phyloP scores from a whole-genome alignment of 768 basidiomycete species.

The Leccinum incarnatum region DNA sequence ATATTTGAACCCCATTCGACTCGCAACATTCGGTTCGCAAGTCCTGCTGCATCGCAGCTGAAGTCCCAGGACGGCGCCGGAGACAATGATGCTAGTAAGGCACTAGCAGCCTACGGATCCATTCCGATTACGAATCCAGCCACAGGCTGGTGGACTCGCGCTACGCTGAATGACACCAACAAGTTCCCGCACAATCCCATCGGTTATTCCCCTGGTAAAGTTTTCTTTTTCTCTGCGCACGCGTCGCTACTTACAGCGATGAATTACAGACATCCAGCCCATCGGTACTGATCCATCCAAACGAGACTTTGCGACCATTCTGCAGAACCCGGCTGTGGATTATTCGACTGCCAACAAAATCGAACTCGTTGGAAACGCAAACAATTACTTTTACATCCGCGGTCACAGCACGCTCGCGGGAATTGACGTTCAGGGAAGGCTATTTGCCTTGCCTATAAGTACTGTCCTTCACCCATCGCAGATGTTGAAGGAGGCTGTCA shows the following conservation, averaged over 20 bases:
- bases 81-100: no score
- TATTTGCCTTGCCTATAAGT: background rate
- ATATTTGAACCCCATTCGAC: no score
- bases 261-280: conserved; percentile 4
- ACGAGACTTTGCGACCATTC: background rate
- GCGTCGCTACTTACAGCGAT: background rate
- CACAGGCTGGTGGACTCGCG: no score
- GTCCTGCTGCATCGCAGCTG: no score
- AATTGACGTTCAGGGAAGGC: conserved; percentile 9
- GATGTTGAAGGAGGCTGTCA: background rate
- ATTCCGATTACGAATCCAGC: no score
- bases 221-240: no score
- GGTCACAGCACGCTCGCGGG: conserved; percentile 9
- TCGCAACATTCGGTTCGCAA: no score
- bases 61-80: no score
- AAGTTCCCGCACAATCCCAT: no score
- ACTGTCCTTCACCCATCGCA: background rate
- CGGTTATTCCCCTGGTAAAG: no score
- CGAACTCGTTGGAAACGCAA: conserved; percentile 1
- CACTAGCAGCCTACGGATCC: no score
- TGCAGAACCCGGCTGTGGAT: conserved; percentile 1
- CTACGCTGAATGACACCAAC: no score
- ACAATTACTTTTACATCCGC: conserved; percentile 11
- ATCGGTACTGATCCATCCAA: conserved; percentile 1
- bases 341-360: background rate